Evolutionary conservation across 2,329 filamentous ascomycete species (phyloP).

Genomic region (Dothiorella sarmentorum): DNA sequence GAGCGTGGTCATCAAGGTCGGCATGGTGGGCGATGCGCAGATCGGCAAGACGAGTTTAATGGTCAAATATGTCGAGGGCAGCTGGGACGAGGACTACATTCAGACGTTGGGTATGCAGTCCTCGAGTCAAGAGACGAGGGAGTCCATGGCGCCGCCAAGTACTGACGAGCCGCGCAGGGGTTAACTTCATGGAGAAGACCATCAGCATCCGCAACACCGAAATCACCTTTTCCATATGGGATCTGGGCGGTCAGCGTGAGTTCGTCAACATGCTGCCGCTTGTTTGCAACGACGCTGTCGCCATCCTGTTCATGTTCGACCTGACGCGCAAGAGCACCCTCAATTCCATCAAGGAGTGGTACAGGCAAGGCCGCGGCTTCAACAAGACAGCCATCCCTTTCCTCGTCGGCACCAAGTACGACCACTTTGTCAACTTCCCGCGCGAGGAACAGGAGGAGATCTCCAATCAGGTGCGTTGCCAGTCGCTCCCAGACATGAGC

Average conservation of each 20-base stretch:
- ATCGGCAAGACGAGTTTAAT: constrained; percentile 99
- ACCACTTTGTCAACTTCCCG: constrained; percentile 98
- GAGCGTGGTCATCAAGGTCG: constrained; percentile 95
- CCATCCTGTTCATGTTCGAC: constrained; percentile 99
- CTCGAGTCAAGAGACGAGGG: constrained; percentile 5
- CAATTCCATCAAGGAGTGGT: constrained; percentile 99
- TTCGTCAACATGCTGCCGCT: constrained; percentile 99
- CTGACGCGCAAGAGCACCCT: constrained; percentile 95
- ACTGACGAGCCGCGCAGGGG: constrained; percentile 53
- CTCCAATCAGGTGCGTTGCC: constrained; percentile 73
- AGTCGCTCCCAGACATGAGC: background rate
- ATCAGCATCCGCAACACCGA: constrained; percentile 99
- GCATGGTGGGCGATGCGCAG: constrained; percentile 98
- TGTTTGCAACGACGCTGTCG: constrained; percentile 98
- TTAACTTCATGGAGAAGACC: constrained; percentile 99
- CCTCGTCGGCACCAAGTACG: constrained; percentile 95
- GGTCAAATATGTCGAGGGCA: constrained; percentile 99
- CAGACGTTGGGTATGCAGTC: constrained; percentile 72
- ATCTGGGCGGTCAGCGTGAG: constrained; percentile 93
- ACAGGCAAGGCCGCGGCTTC: constrained; percentile 93
- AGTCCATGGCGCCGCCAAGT: background rate
- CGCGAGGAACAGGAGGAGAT: constrained; percentile 98
- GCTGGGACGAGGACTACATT: constrained; percentile 99
- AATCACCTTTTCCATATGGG: constrained; percentile 99
- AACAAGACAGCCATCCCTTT: constrained; percentile 99